These are phyloP conservation scores for Pythium volutum DNA, from an alignment of 352 stramenopile species.

Conservation along the genomic window DNA sequence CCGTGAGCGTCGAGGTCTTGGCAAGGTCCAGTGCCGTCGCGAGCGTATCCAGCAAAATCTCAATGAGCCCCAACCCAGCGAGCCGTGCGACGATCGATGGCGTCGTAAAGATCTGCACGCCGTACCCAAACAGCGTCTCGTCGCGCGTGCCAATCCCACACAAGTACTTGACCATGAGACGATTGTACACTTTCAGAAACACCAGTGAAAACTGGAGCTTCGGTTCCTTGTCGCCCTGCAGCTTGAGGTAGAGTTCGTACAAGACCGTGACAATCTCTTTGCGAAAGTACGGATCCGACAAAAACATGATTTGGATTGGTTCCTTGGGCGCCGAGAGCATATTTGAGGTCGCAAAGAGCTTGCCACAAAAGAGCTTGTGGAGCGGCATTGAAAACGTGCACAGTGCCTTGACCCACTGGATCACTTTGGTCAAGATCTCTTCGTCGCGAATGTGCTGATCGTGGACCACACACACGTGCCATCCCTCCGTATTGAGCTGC, in stretches of 20 bases:
- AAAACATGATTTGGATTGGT: constrained; percentile 88
- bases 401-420: constrained; percentile 76
- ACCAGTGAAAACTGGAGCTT: constrained; percentile 92
- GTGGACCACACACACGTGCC: constrained; percentile 80
- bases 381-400: constrained; percentile 58
- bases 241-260: constrained; percentile 93
- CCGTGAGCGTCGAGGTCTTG: constrained; percentile 38
- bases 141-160: constrained; percentile 86
- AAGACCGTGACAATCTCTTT: constrained; percentile 90
- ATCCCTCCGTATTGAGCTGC: constrained; percentile 72
- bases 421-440: constrained; percentile 51
- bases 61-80: constrained; percentile 52
- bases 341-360: constrained; percentile 54
- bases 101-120: constrained; percentile 94
- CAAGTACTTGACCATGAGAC: constrained; percentile 87
- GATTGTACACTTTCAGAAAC: constrained; percentile 83
- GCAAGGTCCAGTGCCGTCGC: constrained; percentile 71
- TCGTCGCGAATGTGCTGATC: constrained; percentile 73
- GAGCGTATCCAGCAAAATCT: constrained; percentile 78
- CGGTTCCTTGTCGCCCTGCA: constrained; percentile 93
- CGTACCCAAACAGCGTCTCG: constrained; percentile 90
- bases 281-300: constrained; percentile 93
- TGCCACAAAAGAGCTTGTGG: constrained; percentile 62
- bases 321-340: constrained; percentile 42
- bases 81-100: constrained; percentile 83